Evolutionary conservation across 805 yeast species (phyloP).

Genomic region (Kuraishia hungarica): DNA sequence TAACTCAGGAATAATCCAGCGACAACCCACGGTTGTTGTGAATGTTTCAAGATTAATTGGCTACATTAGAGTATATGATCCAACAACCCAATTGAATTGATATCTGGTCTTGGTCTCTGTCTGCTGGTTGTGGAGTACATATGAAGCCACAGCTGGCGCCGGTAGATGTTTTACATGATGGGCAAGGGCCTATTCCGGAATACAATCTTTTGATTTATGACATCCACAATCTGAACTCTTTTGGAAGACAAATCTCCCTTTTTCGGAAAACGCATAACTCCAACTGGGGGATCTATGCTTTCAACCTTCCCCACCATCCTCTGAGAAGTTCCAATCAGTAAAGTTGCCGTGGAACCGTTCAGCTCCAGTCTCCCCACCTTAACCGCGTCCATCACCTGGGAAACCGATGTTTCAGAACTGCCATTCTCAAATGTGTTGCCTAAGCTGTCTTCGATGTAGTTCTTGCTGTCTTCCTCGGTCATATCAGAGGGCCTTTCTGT

Average conservation of each 20-base stretch:
- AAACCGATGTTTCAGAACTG: slow-evolving; percentile 11
- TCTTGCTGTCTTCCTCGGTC: slow-evolving; percentile 23
- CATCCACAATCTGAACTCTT: slow-evolving; percentile 45
- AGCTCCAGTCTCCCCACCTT: slow-evolving; percentile 41
- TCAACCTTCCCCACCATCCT: slow-evolving; percentile 55
- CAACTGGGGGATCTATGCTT: slow-evolving; percentile 56
- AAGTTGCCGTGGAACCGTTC: slow-evolving; percentile 39
- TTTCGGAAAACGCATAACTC: slow-evolving; percentile 40
- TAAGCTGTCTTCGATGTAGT: slow-evolving; percentile 20
- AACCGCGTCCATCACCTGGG: slow-evolving; percentile 33
- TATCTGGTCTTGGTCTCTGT: not conserved
- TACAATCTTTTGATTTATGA: slow-evolving; percentile 48
- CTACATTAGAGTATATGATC: no score
- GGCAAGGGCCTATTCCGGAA: slow-evolving; percentile 71
- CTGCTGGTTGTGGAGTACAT: not conserved
- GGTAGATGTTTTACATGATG: slow-evolving; percentile 43
- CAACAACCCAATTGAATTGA: no score
- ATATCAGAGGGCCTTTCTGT: slow-evolving; percentile 20
- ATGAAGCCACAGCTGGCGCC: not conserved
- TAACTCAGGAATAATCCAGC: no score
- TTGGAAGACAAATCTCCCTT: slow-evolving; percentile 10
- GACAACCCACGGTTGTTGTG: no score
- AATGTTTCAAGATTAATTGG: no score
- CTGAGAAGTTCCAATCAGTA: slow-evolving; percentile 63
- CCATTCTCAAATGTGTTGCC: not conserved